Conservation (phyloP, 306 rosid species). For the Gleditsia sinensis region DNA sequence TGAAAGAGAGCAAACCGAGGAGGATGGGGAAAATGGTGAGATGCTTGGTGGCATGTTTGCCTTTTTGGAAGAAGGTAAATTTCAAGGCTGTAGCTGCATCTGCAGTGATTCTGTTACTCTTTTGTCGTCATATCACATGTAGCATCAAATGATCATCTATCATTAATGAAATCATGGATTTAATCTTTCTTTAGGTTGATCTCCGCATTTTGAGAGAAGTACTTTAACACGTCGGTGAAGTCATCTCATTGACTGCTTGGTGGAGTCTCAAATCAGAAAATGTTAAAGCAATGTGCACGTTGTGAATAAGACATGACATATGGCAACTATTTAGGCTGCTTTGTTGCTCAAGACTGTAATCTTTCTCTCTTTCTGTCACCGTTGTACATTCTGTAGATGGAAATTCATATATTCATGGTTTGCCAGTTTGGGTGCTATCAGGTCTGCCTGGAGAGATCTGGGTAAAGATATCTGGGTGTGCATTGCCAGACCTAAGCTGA, state of each 20-base stretch:
- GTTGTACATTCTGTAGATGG: conserved; percentile 49
- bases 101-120: not conserved
- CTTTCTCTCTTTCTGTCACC: conserved; percentile 12
- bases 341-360: conserved; percentile 19
- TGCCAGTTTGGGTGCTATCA: conserved; percentile 26
- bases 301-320: conserved; percentile 31
- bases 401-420: conserved; percentile 42
- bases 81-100: conserved; percentile 11
- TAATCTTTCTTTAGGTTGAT: conserved; percentile 33
- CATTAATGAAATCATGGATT: conserved; percentile 13
- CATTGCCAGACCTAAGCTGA: conserved; percentile 35
- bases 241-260: conserved; percentile 12
- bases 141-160: conserved; percentile 5
- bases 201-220: conserved; percentile 1
- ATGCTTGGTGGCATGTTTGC: conserved; percentile 64
- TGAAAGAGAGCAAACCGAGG: conserved; percentile 47
- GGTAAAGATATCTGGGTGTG: conserved; percentile 37
- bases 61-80: conserved; percentile 68
- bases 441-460: conserved; percentile 24
- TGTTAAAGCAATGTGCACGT: conserved; percentile 16
- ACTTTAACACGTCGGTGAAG: conserved; percentile 16
- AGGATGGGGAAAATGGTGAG: conserved; percentile 54
- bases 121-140: not conserved
- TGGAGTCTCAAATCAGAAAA: conserved; percentile 14
- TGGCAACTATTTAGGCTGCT: conserved; percentile 30